Percentiles rank a stretch among this genome's conserved stretches.
phyloP scores from a whole-genome alignment of 1,284 basidiomycete genomes.

The Ganoderma lingzhi region DNA sequence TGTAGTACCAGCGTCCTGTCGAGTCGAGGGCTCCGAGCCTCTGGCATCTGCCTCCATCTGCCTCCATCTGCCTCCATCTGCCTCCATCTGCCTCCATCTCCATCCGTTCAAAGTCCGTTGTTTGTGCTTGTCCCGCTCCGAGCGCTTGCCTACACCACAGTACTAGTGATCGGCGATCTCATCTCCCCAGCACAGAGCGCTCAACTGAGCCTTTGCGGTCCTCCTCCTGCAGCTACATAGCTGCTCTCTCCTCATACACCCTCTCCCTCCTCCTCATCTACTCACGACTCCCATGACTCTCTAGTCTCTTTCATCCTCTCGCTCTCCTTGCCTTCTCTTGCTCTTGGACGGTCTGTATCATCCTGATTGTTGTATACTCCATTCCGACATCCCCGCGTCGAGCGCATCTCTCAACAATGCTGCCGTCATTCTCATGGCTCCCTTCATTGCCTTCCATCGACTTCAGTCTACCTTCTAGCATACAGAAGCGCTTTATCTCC shows the following conservation, averaged over 20 bases:
- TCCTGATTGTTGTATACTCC: conserved; percentile 9
- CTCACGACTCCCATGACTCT: conserved; percentile 14
- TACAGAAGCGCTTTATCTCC: conserved; percentile 91
- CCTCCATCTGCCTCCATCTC: too few species aligned
- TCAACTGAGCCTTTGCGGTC: background rate
- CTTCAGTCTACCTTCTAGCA: conserved; percentile 79
- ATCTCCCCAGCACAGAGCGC: conserved; percentile 2
- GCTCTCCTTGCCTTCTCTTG: conserved; percentile 10
- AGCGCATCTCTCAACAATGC: conserved; percentile 36
- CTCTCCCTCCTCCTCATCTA: conserved; percentile 1
- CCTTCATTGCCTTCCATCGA: conserved; percentile 66
- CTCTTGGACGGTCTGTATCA: conserved; percentile 8
- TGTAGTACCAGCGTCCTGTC: too few species aligned
- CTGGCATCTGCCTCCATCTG: too few species aligned
- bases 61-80: too few species aligned
- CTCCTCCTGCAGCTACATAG: conserved; percentile 11
- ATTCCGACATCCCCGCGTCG: conserved; percentile 11
- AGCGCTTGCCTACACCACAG: background rate
- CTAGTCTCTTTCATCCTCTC: background rate
- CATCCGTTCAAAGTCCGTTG: background rate
- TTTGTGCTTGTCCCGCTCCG: background rate
- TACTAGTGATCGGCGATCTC: conserved; percentile 12
- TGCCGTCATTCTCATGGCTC: conserved; percentile 61
- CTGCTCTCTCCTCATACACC: conserved; percentile 2
- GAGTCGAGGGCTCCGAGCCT: too few species aligned